Percentiles rank a stretch among this genome's conserved stretches.
phyloP scores from a whole-genome alignment of 345 rosid genomes.

The Gossypium stocksii region DNA sequence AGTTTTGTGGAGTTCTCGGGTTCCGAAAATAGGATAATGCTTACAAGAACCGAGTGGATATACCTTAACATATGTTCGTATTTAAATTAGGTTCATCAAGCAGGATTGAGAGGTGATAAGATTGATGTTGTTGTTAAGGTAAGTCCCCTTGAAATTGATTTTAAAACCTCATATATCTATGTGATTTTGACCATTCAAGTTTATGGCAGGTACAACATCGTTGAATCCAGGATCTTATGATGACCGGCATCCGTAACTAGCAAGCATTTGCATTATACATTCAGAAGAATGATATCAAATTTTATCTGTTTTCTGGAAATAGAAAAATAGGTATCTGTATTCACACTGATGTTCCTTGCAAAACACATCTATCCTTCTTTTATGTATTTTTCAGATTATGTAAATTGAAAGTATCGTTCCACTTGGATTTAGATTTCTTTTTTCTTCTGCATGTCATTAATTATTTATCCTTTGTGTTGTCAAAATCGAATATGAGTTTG shows the following conservation, averaged over 20 bases:
- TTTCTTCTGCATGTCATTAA: too few species aligned
- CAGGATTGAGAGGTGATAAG: slow-evolving; percentile 69
- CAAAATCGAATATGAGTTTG: too few species aligned
- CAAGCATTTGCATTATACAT: slow-evolving; percentile 90
- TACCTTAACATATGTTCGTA: too few species aligned
- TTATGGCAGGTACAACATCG: slow-evolving; percentile 84
- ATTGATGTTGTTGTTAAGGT: slow-evolving; percentile 90
- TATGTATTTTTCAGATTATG: too few species aligned
- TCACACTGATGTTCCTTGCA: slow-evolving; percentile 1
- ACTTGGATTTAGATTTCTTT: too few species aligned
- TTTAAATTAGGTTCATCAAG: slow-evolving; percentile 67
- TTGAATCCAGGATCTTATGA: slow-evolving; percentile 80
- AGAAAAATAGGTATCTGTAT: slow-evolving; percentile 73
- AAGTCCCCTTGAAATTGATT: slow-evolving; percentile 24
- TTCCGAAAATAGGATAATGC: neutral
- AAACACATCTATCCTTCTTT: too few species aligned
- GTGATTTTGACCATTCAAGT: slow-evolving; percentile 19
- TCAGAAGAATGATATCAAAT: slow-evolving; percentile 84
- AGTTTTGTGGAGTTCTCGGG: too few species aligned
- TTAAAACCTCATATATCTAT: slow-evolving; percentile 8
- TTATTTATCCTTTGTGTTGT: too few species aligned
- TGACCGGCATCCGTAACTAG: slow-evolving; percentile 85
- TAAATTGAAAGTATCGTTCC: too few species aligned
- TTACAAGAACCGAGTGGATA: neutral
- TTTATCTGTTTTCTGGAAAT: slow-evolving; percentile 82